These are phyloP conservation scores for Cystobasidium slooffiae DNA, from an alignment of 1,284 basidiomycete species.

Conservation along the genomic window DNA sequence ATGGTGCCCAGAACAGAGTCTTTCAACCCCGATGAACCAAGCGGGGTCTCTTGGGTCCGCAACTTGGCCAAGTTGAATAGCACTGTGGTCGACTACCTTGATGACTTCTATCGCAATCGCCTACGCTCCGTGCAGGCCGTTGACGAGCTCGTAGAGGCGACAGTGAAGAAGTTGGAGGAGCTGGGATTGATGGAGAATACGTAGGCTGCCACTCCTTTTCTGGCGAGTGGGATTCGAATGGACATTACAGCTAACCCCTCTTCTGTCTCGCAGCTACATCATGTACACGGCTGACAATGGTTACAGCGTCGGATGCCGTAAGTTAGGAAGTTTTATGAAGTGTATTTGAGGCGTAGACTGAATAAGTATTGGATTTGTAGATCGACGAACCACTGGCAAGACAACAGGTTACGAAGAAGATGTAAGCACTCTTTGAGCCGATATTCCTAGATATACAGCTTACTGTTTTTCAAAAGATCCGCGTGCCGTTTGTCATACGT, in stretches of 20 bases:
- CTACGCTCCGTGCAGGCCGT: slow-evolving; percentile 53
- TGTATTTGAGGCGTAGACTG: not conserved
- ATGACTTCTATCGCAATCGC: slow-evolving; percentile 55
- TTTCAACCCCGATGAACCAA: slow-evolving; percentile 51
- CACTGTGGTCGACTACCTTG: slow-evolving; percentile 54
- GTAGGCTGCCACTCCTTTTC: slow-evolving; percentile 45
- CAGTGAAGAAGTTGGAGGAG: slow-evolving; percentile 52
- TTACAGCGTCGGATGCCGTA: slow-evolving; percentile 49
- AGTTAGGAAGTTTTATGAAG: not conserved
- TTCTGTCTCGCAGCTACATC: slow-evolving; percentile 4
- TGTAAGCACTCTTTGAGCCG: slow-evolving; percentile 34
- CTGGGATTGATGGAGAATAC: slow-evolving; percentile 55
- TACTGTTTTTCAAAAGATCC: slow-evolving; percentile 35
- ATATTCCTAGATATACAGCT: not conserved
- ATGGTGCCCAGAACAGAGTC: slow-evolving; percentile 46
- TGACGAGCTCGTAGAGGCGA: slow-evolving; percentile 54
- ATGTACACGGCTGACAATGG: slow-evolving; percentile 54
- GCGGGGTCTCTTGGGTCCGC: slow-evolving; percentile 54
- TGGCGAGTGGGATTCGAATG: not conserved
- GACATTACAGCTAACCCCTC: not conserved
- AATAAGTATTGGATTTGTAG: slow-evolving; percentile 27
- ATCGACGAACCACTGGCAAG: slow-evolving; percentile 56
- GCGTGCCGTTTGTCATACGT: slow-evolving; percentile 53
- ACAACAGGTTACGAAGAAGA: slow-evolving; percentile 56
- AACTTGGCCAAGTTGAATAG: slow-evolving; percentile 52